phyloP scores from a whole-genome alignment of 140 eudicot genomes.

The Anethum foeniculum region DNA sequence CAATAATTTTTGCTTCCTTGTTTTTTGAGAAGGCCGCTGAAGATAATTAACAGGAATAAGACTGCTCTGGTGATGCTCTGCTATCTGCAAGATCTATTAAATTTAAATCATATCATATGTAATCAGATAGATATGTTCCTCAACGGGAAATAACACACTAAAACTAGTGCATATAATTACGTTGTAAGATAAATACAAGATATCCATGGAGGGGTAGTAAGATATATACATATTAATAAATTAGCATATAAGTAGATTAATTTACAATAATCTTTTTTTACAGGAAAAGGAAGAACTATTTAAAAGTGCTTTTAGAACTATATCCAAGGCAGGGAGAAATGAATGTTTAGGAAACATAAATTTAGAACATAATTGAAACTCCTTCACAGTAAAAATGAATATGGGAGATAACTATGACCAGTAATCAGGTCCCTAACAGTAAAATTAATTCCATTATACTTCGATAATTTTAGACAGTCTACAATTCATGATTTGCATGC shows the following conservation, averaged over 20 bases:
- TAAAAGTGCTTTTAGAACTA: not conserved
- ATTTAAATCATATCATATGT: constrained; percentile 11
- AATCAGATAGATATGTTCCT: constrained; percentile 2
- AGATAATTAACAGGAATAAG: constrained; percentile 64
- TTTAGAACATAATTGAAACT: not conserved
- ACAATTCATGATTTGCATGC: not conserved
- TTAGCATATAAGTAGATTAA: not conserved
- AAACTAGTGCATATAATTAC: not conserved
- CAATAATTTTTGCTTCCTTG: constrained; percentile 84
- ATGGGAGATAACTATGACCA: not conserved
- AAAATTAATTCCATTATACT: not conserved
- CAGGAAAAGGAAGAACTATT: not conserved
- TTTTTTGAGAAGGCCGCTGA: constrained; percentile 81
- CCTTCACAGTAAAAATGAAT: not conserved
- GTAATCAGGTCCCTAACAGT: not conserved
- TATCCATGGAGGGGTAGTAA: not conserved
- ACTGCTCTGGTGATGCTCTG: constrained; percentile 69
- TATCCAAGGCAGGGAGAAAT: not conserved
- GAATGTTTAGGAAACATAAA: too few species aligned
- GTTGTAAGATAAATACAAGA: not conserved
- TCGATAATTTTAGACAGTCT: not conserved
- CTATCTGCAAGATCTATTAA: constrained; percentile 79
- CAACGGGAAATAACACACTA: not conserved
- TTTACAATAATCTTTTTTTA: not conserved
- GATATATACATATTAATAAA: not conserved